These are phyloP conservation scores for Naganishia vishniacii DNA, from an alignment of 768 basidiomycete genomes.

Conservation along the genomic window DNA sequence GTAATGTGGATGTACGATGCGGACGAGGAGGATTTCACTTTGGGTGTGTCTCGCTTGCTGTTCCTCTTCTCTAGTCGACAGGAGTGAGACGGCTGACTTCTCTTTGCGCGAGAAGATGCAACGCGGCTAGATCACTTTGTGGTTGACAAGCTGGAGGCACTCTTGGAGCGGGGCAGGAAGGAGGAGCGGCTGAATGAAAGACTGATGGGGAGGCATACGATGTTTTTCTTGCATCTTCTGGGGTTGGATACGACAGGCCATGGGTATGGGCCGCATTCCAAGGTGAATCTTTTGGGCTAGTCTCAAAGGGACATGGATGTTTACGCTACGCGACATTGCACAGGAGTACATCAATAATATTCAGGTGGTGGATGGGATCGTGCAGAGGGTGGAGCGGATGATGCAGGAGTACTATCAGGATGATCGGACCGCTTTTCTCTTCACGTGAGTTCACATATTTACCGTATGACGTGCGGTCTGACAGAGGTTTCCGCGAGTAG, in stretches of 20 bases:
- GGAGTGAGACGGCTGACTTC: too few species aligned
- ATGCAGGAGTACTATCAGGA: conserved; percentile 63
- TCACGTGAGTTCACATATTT: conserved; percentile 18
- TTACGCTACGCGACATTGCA: neutral
- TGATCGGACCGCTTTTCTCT: conserved; percentile 49
- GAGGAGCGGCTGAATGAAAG: conserved; percentile 55
- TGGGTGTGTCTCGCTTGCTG: conserved; percentile 53
- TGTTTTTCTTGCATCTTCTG: conserved; percentile 78
- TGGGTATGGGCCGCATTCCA: conserved; percentile 74
- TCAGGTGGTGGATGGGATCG: conserved; percentile 68
- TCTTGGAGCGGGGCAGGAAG: conserved; percentile 63
- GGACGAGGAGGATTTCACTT: conserved; percentile 77
- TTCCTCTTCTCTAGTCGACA: too few species aligned
- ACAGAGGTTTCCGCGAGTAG: too few species aligned
- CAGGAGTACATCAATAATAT: conserved; percentile 85
- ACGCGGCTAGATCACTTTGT: conserved; percentile 74
- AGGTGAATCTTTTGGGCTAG: conserved; percentile 51
- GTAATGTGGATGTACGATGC: conserved; percentile 70
- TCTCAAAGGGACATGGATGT: neutral
- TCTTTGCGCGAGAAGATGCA: conserved; percentile 58
- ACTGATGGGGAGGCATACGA: conserved; percentile 58
- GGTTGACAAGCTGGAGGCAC: conserved; percentile 59
- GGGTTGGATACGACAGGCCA: conserved; percentile 84
- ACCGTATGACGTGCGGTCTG: too few species aligned
- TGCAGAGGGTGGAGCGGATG: conserved; percentile 61